Percentiles rank a stretch among this genome's conserved stretches.
These are phyloP conservation scores for Leptographium procerum DNA, from an alignment of 2,329 filamentous ascomycete species.

Conservation along the genomic window DNA sequence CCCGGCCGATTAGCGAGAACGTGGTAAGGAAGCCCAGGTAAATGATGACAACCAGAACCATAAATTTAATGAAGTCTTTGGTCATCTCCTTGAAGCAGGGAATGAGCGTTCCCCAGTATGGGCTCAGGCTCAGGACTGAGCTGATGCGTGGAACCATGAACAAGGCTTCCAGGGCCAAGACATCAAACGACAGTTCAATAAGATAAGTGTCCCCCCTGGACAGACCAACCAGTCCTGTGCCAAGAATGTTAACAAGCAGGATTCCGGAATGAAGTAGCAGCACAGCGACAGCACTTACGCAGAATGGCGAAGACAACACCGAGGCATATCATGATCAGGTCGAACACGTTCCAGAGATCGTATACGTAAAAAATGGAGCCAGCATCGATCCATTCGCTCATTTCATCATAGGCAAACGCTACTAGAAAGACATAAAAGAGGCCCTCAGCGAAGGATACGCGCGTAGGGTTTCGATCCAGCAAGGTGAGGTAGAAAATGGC, in stretches of 20 bases:
- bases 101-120: constrained; percentile 83
- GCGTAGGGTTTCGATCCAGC: constrained; percentile 55
- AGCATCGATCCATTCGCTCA: constrained; percentile 76
- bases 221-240: constrained; percentile 55
- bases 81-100: constrained; percentile 91
- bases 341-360: constrained; percentile 72
- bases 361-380: constrained; percentile 76
- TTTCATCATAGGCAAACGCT: constrained; percentile 78
- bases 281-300: constrained; percentile 39
- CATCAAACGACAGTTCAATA: constrained; percentile 75
- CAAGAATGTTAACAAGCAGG: neutral
- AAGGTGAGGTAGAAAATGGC: constrained; percentile 79
- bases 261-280: neutral
- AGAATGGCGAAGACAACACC: constrained; percentile 41
- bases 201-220: constrained; percentile 45
- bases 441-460: constrained; percentile 58
- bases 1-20: constrained; percentile 66
- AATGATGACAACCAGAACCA: constrained; percentile 62
- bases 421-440: constrained; percentile 77
- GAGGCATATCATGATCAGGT: constrained; percentile 61
- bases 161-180: constrained; percentile 78
- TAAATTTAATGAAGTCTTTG: constrained; percentile 81
- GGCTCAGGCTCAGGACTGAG: constrained; percentile 74
- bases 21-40: constrained; percentile 87
- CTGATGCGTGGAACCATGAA: constrained; percentile 85